Evolutionary conservation across 2,329 filamentous ascomycete genomes (phyloP), one percentile per base, ranked within the genome.

Genomic region (Fusarium aywerte): DNA sequence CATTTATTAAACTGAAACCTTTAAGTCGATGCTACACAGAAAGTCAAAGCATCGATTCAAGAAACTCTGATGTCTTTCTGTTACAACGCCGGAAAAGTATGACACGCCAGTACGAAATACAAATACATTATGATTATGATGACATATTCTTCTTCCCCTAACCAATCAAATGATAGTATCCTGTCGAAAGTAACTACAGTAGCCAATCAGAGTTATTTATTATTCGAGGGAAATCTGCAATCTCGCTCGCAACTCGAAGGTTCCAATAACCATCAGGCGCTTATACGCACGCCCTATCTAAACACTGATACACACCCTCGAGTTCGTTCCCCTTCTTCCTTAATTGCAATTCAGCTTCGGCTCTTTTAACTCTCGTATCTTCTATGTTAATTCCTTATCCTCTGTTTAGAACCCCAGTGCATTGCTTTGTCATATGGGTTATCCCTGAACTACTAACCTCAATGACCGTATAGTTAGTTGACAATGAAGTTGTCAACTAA

Each of bases 121-220:
- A 50, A n/a, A 40, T 50, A 42, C 43, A 18, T 59, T 64, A 45
- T 67, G 63, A 70, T 70, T 69, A 70, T 70, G 69, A 68, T 72
- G 69, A 71, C 69, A 71, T 70, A 60, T 40, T 44, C 52, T 45
- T 20, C 31, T 38, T 23, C 12, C 35, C 43, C 11, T 36, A 32
- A 18, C 69, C 69, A 71, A 71, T 70, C 52, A 71, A 10, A 48
- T 51, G 62, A 60, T 51, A 45, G 27, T 39, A 21, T 36, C 36
- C 39, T 62, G 62, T 63, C 57, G 50, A 44, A 62, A 52, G 51
- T 56, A 32, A 47, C 38, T 16, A 31, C 36, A 43, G 40, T 32
- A 44, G 31, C 67, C 67, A 69, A 67, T 71, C 38, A 27, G 39
- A 20, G 29, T 15, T 40, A 27, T 33, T 36, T 21, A 29, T 45